These are phyloP conservation scores for Lomentospora prolificans DNA, from an alignment of 2,329 filamentous ascomycete genomes.

Conservation along the genomic window DNA sequence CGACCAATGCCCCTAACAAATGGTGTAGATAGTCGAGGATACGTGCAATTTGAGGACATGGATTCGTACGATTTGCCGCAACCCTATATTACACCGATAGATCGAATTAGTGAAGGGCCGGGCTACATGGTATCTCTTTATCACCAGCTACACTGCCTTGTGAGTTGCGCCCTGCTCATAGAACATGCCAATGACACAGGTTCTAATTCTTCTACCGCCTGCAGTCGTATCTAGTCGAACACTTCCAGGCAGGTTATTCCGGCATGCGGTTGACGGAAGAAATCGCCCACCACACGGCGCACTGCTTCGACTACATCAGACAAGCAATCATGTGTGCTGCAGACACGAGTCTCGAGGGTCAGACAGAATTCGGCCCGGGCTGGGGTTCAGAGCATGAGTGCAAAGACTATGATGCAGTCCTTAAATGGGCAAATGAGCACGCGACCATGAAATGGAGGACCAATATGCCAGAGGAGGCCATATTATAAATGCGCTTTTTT, in stretches of 20 bases:
- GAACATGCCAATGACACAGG: background rate
- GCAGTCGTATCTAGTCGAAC: constrained; percentile 5
- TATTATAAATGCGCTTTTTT: background rate
- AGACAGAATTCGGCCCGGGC: background rate
- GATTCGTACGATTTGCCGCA: background rate
- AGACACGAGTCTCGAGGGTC: constrained; percentile 12
- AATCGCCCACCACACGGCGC: constrained; percentile 20
- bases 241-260: background rate
- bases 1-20: background rate
- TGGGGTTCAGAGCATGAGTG: background rate
- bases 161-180: constrained; percentile 3
- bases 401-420: background rate
- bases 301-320: constrained; percentile 31
- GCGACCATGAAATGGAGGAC: background rate
- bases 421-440: background rate
- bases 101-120: background rate
- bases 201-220: too few relatives aligned
- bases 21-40: background rate
- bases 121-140: constrained; percentile 10
- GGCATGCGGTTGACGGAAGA: constrained; percentile 1
- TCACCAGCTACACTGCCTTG: constrained; percentile 14
- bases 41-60: background rate
- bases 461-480: background rate
- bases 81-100: background rate
- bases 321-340: constrained; percentile 29